Evolutionary conservation across 352 stramenopile genomes (phyloP).

Genomic region (Phytophthora multivora): DNA sequence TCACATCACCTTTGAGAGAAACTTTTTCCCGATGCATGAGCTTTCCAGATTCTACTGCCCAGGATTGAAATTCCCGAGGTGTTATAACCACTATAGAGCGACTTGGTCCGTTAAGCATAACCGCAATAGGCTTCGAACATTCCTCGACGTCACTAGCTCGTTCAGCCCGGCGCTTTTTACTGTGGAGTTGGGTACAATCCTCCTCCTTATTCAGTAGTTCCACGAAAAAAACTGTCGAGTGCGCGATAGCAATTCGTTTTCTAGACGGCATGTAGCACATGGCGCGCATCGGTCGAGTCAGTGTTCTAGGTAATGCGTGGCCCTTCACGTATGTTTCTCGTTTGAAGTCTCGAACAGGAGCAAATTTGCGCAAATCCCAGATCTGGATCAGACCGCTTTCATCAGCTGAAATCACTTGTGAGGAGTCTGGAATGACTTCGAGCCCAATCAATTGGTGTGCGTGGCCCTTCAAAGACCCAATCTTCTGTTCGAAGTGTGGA

Average conservation of each 20-base stretch:
- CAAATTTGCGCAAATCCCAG: constrained; percentile 56
- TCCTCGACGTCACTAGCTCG: constrained; percentile 27
- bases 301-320: constrained; percentile 21
- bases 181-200: neutral
- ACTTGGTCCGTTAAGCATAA: constrained; percentile 34
- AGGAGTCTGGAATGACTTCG: constrained; percentile 45
- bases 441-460: constrained; percentile 55
- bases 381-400: constrained; percentile 29
- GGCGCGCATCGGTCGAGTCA: constrained; percentile 33
- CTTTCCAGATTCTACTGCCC: constrained; percentile 27
- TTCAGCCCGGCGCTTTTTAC: neutral
- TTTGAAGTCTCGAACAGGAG: constrained; percentile 35
- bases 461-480: constrained; percentile 52
- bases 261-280: constrained; percentile 52
- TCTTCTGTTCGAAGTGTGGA: constrained; percentile 60
- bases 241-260: constrained; percentile 49
- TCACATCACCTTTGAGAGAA: constrained; percentile 33
- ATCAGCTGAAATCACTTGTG: constrained; percentile 61
- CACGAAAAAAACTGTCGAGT: constrained; percentile 63
- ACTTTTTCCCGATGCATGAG: constrained; percentile 26
- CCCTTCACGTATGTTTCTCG: constrained; percentile 39
- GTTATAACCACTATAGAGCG: constrained; percentile 45
- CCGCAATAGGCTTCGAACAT: constrained; percentile 35
- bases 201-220: constrained; percentile 28
- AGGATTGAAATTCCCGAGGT: constrained; percentile 33